These are phyloP conservation scores for Neospermospora avenae DNA, from an alignment of 2,329 filamentous ascomycete species.

Conservation along the genomic window DNA sequence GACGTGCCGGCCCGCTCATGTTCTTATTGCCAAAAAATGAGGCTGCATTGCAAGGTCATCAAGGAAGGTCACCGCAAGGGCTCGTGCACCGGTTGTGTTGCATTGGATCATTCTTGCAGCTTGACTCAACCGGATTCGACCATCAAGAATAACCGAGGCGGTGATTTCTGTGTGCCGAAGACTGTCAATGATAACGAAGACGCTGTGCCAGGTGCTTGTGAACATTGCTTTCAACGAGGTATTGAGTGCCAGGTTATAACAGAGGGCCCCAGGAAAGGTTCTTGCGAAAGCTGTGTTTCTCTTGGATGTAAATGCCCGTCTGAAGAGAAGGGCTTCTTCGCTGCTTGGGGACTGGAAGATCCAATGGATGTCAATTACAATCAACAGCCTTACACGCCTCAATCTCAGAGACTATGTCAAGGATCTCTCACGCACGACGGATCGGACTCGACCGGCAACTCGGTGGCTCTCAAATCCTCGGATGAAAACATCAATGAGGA, in stretches of 20 bases:
- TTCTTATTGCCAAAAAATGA: conserved; percentile 47
- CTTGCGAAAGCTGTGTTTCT: conserved; percentile 25
- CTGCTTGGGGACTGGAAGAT: conserved; percentile 15
- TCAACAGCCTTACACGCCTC: neutral
- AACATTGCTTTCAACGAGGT: conserved; percentile 21
- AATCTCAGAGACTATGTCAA: conserved; percentile 9
- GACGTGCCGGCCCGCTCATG: conserved; percentile 42
- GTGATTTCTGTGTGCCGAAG: neutral
- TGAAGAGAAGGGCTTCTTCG: neutral
- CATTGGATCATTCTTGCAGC: conserved; percentile 56
- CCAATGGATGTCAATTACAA: neutral
- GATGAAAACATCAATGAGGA: conserved; percentile 60
- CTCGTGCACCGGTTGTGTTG: conserved; percentile 61
- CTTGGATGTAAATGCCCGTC: conserved; percentile 22
- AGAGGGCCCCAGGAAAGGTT: conserved; percentile 15
- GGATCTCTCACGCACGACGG: conserved; percentile 13
- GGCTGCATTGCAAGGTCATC: conserved; percentile 59
- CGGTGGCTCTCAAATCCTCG: conserved; percentile 39
- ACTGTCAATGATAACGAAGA: conserved; percentile 9
- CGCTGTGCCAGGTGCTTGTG: conserved; percentile 17
- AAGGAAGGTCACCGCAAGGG: conserved; percentile 57
- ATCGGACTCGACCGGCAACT: conserved; percentile 18
- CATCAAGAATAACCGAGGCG: conserved; percentile 2
- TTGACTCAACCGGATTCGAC: conserved; percentile 40
- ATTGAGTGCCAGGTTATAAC: conserved; percentile 22